Conservation (phyloP, 768 basidiomycete species). For the Boletales sp. region DNA sequence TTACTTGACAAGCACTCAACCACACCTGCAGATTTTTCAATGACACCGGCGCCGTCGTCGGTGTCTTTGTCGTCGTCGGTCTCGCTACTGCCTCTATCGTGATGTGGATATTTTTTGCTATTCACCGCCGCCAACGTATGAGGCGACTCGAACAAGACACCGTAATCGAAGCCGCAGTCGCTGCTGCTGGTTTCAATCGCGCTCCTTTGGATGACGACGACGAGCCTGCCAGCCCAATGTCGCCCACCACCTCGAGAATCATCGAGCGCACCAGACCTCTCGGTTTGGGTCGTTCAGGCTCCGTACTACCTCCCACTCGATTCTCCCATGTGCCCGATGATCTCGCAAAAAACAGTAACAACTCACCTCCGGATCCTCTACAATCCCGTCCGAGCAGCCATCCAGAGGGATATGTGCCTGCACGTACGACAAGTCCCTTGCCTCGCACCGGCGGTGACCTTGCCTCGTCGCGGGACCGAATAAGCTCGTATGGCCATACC, state of each 20-base stretch:
- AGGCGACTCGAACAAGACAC: slow-evolving; percentile 64
- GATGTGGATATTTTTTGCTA: slow-evolving; percentile 67
- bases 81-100: slow-evolving; percentile 67
- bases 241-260: slow-evolving; percentile 30
- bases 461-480: slow-evolving; percentile 27
- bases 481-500: slow-evolving; percentile 38
- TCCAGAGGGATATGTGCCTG: slow-evolving; percentile 42
- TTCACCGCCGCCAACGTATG: slow-evolving; percentile 62
- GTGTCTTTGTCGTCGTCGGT: slow-evolving; percentile 88
- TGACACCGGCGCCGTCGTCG: slow-evolving; percentile 88
- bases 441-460: slow-evolving; percentile 29
- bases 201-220: slow-evolving; percentile 67
- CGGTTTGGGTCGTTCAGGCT: slow-evolving; percentile 13
- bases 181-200: slow-evolving; percentile 68
- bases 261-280: slow-evolving; percentile 34
- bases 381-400: slow-evolving; percentile 11
- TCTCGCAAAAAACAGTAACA: slow-evolving; percentile 29
- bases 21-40: slow-evolving; percentile 65
- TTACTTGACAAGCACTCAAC: slow-evolving; percentile 2
- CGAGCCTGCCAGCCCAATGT: slow-evolving; percentile 29
- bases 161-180: slow-evolving; percentile 66
- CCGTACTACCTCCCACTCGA: slow-evolving; percentile 28
- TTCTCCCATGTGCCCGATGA: slow-evolving; percentile 30
- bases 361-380: slow-evolving; percentile 47
- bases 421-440: slow-evolving; percentile 47